Evolutionary conservation across 495 filamentous ascomycete species (phyloP), one percentile per base, ranked within the genome.

Genomic region (Friedmanniomyces endolithicus): DNA sequence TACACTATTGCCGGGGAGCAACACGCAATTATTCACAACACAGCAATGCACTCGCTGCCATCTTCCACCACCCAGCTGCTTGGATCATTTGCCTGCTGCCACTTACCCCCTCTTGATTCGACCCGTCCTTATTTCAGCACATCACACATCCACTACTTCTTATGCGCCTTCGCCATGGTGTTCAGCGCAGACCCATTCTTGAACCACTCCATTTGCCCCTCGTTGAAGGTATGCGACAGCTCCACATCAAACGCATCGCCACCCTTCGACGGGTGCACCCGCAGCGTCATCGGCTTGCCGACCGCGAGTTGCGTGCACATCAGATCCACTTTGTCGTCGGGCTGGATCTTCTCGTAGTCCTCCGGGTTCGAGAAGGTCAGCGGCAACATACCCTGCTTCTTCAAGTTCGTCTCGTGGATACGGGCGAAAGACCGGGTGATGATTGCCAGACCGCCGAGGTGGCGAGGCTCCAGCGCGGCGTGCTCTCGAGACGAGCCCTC

Each of bases 351-450:
- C 70, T 98, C 92, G 72, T 98, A 98, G 72, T 98, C 92, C 68
- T 83, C 94, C 24, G 94, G 92, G 67, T 96, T 83, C 50, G 80
- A 68, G 75, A 98, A 98, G 62, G 89, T 95, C 48, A 98, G 78
- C 65, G 92, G 92, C 74, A 98, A 87, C 88, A 98, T 92, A 75
- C 92, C 92, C 80, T 98, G 92, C 84, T 98, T 98, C 87, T 98
- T 98, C 76, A 98, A 74, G 80, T 98, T 98, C 76, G 92, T 98
- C 78, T 98, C 92, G 80, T 98, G 92, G 68, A 98, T 98, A 85
- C 92, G 94, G 66, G 92, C 92, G 70, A 98, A 98, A 64, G 80
- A 85, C 67, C 87, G 83, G 70, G 86, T 90, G 72, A 98, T 94
- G 80, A 98, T 94, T 64, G 94, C 92, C 61, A 96, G 80, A 70